Conservation (phyloP, 257 asterid species). For the Mitragyna speciosa region DNA sequence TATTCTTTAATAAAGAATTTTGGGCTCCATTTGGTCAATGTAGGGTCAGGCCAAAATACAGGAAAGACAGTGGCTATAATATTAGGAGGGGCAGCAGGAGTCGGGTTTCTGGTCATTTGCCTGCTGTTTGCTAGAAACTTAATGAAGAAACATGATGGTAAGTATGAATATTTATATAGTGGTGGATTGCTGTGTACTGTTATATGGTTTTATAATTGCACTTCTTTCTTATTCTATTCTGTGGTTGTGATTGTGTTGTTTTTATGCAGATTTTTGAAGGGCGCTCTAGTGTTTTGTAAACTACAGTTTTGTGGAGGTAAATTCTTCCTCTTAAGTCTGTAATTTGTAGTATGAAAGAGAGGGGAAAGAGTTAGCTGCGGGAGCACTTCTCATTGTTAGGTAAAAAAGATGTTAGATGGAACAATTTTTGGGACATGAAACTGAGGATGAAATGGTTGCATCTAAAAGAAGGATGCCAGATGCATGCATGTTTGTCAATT, state of each 20-base stretch:
- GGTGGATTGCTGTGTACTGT: background rate
- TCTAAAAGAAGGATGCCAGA: constrained; percentile 24
- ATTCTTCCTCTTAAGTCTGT: constrained; percentile 11
- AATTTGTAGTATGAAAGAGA: background rate
- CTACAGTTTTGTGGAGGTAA: constrained; percentile 24
- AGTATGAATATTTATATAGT: constrained; percentile 20
- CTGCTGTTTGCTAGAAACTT: constrained; percentile 73
- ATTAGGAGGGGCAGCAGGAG: constrained; percentile 99
- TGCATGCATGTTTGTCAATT: constrained; percentile 32
- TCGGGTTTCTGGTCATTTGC: constrained; percentile 78
- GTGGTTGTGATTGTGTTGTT: constrained; percentile 3
- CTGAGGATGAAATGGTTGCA: constrained; percentile 24
- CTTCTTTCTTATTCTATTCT: constrained; percentile 20
- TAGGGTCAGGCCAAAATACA: constrained; percentile 75
- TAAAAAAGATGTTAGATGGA: constrained; percentile 24
- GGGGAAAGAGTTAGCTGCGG: constrained; percentile 8
- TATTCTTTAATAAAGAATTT: constrained; percentile 24
- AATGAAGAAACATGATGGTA: constrained; percentile 90
- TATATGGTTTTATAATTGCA: constrained; percentile 4
- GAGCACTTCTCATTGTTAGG: constrained; percentile 21
- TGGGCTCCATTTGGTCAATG: constrained; percentile 34
- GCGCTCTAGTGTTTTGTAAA: constrained; percentile 22
- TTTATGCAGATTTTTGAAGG: constrained; percentile 49
- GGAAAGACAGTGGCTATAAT: constrained; percentile 97
- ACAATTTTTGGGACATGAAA: constrained; percentile 36